Conservation (phyloP, 495 filamentous ascomycete species). For the Penicillium ucsense region DNA sequence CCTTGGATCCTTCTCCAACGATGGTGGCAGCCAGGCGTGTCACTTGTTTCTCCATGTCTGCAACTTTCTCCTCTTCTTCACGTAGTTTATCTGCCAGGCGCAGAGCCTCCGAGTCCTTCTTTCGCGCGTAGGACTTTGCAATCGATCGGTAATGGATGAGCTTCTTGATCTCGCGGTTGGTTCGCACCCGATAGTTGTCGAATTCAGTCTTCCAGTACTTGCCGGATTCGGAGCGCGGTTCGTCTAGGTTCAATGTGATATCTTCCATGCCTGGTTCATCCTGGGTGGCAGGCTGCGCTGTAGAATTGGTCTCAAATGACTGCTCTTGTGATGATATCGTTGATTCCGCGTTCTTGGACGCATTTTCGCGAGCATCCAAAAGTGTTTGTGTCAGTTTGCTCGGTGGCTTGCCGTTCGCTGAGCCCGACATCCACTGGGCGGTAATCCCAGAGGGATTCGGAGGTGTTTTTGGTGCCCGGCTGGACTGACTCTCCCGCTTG, state of each 20-base stretch:
- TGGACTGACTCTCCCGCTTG: slow-evolving; percentile 28
- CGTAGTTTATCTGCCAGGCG: slow-evolving; percentile 62
- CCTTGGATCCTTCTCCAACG: slow-evolving; percentile 33
- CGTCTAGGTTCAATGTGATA: slow-evolving; percentile 61
- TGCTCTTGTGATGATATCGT: slow-evolving; percentile 6
- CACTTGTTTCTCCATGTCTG: slow-evolving; percentile 46
- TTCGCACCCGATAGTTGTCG: slow-evolving; percentile 69
- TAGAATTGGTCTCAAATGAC: slow-evolving; percentile 6
- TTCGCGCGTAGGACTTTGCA: slow-evolving; percentile 80
- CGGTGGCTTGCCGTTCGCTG: slow-evolving; percentile 38
- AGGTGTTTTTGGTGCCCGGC: slow-evolving; percentile 23
- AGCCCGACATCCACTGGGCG: slow-evolving; percentile 51
- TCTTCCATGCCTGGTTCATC: slow-evolving; percentile 41
- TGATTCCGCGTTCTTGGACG: slow-evolving; percentile 16
- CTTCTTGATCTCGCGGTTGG: slow-evolving; percentile 67
- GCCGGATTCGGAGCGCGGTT: slow-evolving; percentile 75
- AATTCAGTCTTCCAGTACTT: slow-evolving; percentile 92
- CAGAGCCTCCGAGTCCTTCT: slow-evolving; percentile 74
- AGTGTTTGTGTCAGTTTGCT: slow-evolving; percentile 39
- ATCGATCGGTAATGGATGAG: slow-evolving; percentile 71
- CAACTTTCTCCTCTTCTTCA: slow-evolving; percentile 48
- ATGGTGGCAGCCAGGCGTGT: slow-evolving; percentile 50
- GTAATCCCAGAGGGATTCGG: slow-evolving; percentile 47
- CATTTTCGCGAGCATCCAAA: slow-evolving; percentile 34
- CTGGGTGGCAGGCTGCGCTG: background rate